Evolutionary conservation across 164 flowering plant species (phyloP), one percentile per base, ranked within the genome.

Genomic region (Tetracentron sinense): DNA sequence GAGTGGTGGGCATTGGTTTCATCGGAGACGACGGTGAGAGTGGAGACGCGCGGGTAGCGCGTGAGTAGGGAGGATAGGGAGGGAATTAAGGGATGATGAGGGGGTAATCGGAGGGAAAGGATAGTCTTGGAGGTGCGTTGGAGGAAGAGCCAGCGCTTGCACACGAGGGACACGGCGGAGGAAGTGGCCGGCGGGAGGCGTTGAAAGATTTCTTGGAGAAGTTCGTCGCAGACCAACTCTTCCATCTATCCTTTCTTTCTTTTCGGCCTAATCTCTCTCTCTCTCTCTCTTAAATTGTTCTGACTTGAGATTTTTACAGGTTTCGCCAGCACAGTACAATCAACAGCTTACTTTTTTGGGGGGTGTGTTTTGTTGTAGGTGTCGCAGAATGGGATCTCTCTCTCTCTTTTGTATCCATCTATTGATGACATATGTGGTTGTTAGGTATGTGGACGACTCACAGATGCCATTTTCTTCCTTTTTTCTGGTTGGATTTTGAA

Each of bases 121-220:
- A 84, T 62, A 30, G 86, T 69, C 20, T 57, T 74, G 65, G 88
- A 83, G 59, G 81, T 55, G 30, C 96, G 79, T 70, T 78, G 76
- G 72, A 89, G 83, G 74, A 65, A 72, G 62, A 84, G 86, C 96
- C 96, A 91, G 14, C 97, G 86, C 54, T 77, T 79, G 64, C 78
- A 89, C 70, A 91, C 96, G 5, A 89, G 75, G 27, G 88, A 65
- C 38, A 79, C 66, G 30, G 78, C 49, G 15, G 79, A 51, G 31
- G 78, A 58, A 0, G 77, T 53, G 7, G 80, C 26, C 19, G 79
- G 59, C 16, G 83, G 84, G 42, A 76, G 74, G 20, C 75, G 89
- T 22, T 5, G 81, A 72, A 91, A 82, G 55, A 91, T 86, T 69
- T 88, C 91, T 61, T 81, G 79, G n/a, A 91, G 61, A 25, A 88